Base-by-base conservation (phyloP, 768 basidiomycete species). In the Naganishia randhawae region DNA sequence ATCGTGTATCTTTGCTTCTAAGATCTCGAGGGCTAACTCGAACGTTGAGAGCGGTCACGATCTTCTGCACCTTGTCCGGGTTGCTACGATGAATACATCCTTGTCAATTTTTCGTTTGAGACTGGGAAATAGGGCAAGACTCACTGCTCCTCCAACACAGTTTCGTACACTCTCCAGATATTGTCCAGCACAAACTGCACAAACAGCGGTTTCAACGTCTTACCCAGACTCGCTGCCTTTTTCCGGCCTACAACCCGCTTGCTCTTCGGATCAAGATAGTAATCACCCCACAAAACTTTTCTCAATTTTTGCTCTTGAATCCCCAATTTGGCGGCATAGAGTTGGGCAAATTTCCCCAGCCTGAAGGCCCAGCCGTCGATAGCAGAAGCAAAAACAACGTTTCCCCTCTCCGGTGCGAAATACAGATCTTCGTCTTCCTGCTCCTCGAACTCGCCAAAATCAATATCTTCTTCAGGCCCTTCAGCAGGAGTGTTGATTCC, bases 311-410 rank as follows among this genome's bases (percentile, higher is more conserved):
- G 83, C 81, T 97, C 95, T 77, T 90, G 89, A 75, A 98, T 88
- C 31, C 91, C 90, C 14, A 99, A 84, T 79, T 95, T 97, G 42
- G 85, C 83, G 0, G 91, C 89, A 79, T 93, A 98, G 10, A 98
- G 82, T 76, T 93, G 88, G 0, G 96, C 92, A 74, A 99, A 99
- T 76, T 91, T 91, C 51, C 88, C 87, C 9, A 97, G 84, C 50
- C 95, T 85, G 82, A 99, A 99, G 0, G 94, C 96, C 95, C 95
- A 98, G 4, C 95, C 93, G 72, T 97, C 92, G 66, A 97, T 86
- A 3, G 95, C 96, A 33, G 90, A 92, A 0, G 94, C 90, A 76
- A 99, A 99, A 35, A 98, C 84, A 50, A 99, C 96, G 76, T 97
- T 98, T 22, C 96, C 96, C 62, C 86, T 85, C 76, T 93, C 91